Evolutionary conservation across 208 protist species (phyloP).

Genomic region (Wallacemonas collosoma): DNA sequence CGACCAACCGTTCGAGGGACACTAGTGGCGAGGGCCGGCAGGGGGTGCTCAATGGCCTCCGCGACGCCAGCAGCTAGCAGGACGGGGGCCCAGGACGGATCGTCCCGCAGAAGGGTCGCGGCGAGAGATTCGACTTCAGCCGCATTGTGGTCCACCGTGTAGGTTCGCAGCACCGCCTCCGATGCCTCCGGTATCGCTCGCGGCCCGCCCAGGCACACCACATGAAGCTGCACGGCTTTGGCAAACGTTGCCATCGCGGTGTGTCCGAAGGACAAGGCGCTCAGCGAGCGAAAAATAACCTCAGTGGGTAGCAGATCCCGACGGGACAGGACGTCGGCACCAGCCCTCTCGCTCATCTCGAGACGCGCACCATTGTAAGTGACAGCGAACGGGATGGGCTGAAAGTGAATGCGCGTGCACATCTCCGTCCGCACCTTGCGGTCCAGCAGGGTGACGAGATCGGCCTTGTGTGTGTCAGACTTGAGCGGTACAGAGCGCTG

Average conservation of each 20-base stretch:
- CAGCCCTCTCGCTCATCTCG: not conserved
- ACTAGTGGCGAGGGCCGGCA: constrained; percentile 3
- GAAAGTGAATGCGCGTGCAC: constrained; percentile 64
- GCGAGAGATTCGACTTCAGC: constrained; percentile 40
- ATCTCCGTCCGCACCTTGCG: constrained; percentile 27
- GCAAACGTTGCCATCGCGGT: constrained; percentile 44
- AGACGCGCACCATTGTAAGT: constrained; percentile 17
- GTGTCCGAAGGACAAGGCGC: constrained; percentile 51
- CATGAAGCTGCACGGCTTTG: constrained; percentile 56
- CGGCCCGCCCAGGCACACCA: constrained; percentile 48
- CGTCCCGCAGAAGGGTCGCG: constrained; percentile 37
- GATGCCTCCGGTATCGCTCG: constrained; percentile 33
- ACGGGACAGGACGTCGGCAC: not conserved
- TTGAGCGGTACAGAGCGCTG: constrained; percentile 26
- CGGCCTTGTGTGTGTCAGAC: constrained; percentile 33
- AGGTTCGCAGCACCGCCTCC: constrained; percentile 41
- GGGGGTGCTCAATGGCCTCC: constrained; percentile 31
- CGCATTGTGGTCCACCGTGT: constrained; percentile 37
- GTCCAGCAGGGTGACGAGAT: constrained; percentile 60
- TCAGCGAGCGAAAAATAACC: constrained; percentile 21
- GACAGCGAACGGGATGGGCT: constrained; percentile 57
- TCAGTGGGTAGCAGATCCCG: not conserved
- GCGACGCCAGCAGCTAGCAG: constrained; percentile 63
- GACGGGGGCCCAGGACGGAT: constrained; percentile 48
- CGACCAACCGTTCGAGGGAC: constrained; percentile 11